phyloP scores from a whole-genome alignment of 371 early-diverging fungal genomes.

The Conidiobolus incongruus region DNA sequence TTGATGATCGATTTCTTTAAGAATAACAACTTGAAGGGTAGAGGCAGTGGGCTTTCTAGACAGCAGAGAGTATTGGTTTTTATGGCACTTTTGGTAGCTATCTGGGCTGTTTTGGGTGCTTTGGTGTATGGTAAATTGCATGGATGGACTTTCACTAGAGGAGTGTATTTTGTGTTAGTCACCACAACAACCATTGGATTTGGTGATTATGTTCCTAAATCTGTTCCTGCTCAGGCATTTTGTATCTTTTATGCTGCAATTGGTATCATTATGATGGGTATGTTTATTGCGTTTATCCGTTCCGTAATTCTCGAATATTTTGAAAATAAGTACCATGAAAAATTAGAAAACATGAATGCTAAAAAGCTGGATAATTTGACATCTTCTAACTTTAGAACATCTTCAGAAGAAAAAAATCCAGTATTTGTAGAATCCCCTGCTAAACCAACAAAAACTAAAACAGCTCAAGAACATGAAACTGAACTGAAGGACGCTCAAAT shows the following conservation, averaged over 20 bases:
- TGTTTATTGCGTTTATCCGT: slow-evolving; percentile 1
- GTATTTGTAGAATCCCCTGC: no score
- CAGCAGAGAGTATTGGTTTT: slow-evolving; percentile 1
- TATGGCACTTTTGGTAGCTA: neutral
- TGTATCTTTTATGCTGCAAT: slow-evolving; percentile 2
- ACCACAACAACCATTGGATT: slow-evolving; percentile 5
- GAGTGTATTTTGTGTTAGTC: slow-evolving; percentile 2
- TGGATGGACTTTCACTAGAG: slow-evolving; percentile 2
- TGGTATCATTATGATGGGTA: slow-evolving; percentile 5
- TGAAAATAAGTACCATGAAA: neutral
- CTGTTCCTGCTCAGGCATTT: neutral
- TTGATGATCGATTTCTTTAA: slow-evolving; percentile 3
- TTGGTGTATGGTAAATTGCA: neutral
- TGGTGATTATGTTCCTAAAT: slow-evolving; percentile 1
- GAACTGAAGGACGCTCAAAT: no score
- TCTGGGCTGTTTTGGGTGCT: slow-evolving; percentile 1
- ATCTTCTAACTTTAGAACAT: no score
- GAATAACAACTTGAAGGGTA: neutral
- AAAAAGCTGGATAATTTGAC: neutral
- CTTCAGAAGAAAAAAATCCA: no score
- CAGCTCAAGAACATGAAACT: no score
- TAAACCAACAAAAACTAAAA: no score
- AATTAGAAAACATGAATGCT: neutral
- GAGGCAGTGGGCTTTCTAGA: slow-evolving; percentile 1
- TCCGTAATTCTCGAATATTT: slow-evolving; percentile 1